Conservation (phyloP, 139 green algal genomes). For the Gonium pectorale region DNA sequence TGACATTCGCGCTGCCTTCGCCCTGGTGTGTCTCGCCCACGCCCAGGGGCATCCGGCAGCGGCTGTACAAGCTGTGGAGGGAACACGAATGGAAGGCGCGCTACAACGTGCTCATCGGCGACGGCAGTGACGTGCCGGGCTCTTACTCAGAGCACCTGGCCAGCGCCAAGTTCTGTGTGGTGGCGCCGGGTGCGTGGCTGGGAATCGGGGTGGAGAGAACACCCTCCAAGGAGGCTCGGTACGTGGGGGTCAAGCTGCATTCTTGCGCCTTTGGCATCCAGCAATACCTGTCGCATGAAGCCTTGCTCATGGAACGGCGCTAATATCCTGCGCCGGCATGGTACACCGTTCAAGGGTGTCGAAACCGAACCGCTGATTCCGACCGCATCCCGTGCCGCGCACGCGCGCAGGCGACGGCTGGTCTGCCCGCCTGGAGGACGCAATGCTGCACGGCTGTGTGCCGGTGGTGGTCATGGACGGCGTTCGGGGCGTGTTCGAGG, state of each 20-base stretch:
- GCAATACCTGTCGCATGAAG: no score
- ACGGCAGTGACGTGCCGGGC: slow-evolving; percentile 27
- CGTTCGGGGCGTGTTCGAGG: slow-evolving; percentile 36
- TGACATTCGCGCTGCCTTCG: no score
- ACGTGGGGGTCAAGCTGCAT: no score
- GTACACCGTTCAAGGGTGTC: no score
- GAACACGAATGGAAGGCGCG: slow-evolving; percentile 19
- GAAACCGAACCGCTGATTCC: no score
- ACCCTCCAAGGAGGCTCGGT: no score
- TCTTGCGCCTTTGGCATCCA: no score
- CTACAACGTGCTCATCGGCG: slow-evolving; percentile 41
- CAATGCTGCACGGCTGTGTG: slow-evolving; percentile 76
- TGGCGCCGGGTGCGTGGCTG: slow-evolving; percentile 46
- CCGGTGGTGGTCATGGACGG: slow-evolving; percentile 68
- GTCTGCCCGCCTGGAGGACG: slow-evolving; percentile 62
- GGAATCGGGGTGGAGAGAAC: no score
- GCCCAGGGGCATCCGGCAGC: slow-evolving; percentile 54
- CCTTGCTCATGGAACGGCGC: no score
- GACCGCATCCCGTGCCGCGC: no score
- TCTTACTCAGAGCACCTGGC: slow-evolving; percentile 50
- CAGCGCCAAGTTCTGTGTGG: slow-evolving; percentile 52
- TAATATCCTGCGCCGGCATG: no score
- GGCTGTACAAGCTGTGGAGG: slow-evolving; percentile 44
- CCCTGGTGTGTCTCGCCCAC: not conserved
- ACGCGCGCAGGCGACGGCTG: slow-evolving; percentile 65